Evolutionary conservation across 805 yeast species (phyloP).

Genomic region (Candida coquimbonensis): DNA sequence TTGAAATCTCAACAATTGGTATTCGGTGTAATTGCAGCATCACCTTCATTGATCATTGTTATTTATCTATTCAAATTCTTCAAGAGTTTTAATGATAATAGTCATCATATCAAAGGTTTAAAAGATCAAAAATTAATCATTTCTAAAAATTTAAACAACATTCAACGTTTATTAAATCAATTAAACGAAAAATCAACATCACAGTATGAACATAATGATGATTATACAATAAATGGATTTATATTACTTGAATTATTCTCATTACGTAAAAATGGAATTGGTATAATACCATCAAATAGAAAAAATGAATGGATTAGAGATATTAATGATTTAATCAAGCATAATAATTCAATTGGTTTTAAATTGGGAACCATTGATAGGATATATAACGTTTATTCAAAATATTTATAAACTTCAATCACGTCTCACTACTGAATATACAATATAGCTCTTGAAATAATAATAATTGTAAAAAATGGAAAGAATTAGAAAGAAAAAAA

Average conservation of each 20-base stretch:
- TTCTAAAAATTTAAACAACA: constrained; percentile 43
- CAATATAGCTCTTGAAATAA: neutral
- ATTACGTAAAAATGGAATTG: constrained; percentile 42
- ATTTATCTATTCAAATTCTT: constrained; percentile 35
- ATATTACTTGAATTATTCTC: constrained; percentile 60
- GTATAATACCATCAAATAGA: constrained; percentile 43
- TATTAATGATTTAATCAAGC: constrained; percentile 48
- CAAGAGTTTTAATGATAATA: constrained; percentile 27
- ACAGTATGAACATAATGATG: constrained; percentile 14
- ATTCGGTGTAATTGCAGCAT: constrained; percentile 85
- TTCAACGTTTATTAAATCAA: constrained; percentile 46
- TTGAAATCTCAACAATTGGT: constrained; percentile 88
- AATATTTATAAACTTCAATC: constrained; percentile 13
- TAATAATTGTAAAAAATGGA: neutral
- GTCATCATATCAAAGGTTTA: constrained; percentile 22
- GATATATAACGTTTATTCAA: constrained; percentile 55
- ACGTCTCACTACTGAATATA: too few species aligned
- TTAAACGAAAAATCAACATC: neutral
- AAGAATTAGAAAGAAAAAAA: neutral
- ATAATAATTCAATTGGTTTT: constrained; percentile 22
- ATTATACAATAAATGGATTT: constrained; percentile 42
- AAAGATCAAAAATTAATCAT: constrained; percentile 25
- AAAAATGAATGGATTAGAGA: constrained; percentile 55
- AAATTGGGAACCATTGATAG: constrained; percentile 46
- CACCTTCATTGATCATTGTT: constrained; percentile 64